phyloP scores from a whole-genome alignment of 2,329 filamentous ascomycete species.

The Coniochaeta prunicola region DNA sequence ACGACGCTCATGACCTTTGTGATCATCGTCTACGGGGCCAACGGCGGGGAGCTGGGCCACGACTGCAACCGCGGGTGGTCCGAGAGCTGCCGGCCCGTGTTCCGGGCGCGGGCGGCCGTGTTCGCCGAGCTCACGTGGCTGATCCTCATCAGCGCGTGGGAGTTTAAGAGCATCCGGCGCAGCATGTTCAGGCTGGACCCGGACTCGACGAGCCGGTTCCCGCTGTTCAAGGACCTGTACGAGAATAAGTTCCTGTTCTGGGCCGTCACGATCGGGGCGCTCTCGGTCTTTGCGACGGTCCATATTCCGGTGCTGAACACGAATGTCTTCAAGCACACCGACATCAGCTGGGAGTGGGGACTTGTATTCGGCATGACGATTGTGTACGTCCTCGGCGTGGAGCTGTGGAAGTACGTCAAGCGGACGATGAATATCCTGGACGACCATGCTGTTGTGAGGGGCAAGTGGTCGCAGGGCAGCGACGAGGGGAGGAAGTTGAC shows the following conservation, averaged over 20 bases:
- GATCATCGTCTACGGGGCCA: constrained; percentile 51
- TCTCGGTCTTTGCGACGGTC: constrained; percentile 61
- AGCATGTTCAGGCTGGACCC: constrained; percentile 63
- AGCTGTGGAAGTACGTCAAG: constrained; percentile 67
- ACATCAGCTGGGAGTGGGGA: constrained; percentile 70
- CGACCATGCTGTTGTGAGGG: constrained; percentile 41
- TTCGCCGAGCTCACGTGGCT: constrained; percentile 70
- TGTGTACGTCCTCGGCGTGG: constrained; percentile 60
- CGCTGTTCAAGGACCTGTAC: constrained; percentile 57
- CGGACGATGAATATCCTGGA: constrained; percentile 44
- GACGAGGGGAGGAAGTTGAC: constrained; percentile 36
- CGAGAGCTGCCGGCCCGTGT: constrained; percentile 51
- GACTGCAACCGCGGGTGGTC: constrained; percentile 57
- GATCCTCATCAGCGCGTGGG: constrained; percentile 69
- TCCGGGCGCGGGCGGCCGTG: constrained; percentile 63
- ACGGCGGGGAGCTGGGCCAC: constrained; percentile 47
- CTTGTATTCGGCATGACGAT: constrained; percentile 57
- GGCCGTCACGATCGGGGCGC: constrained; percentile 51
- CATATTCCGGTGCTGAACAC: constrained; percentile 67
- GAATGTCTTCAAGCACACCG: constrained; percentile 64
- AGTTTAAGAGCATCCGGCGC: constrained; percentile 66
- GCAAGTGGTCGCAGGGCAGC: constrained; percentile 45
- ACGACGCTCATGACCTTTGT: constrained; percentile 61
- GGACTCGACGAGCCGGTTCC: constrained; percentile 39
- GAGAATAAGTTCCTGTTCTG: constrained; percentile 65